These are phyloP conservation scores for Orbilia oligospora DNA, from an alignment of 2,329 filamentous ascomycete genomes.

Conservation along the genomic window DNA sequence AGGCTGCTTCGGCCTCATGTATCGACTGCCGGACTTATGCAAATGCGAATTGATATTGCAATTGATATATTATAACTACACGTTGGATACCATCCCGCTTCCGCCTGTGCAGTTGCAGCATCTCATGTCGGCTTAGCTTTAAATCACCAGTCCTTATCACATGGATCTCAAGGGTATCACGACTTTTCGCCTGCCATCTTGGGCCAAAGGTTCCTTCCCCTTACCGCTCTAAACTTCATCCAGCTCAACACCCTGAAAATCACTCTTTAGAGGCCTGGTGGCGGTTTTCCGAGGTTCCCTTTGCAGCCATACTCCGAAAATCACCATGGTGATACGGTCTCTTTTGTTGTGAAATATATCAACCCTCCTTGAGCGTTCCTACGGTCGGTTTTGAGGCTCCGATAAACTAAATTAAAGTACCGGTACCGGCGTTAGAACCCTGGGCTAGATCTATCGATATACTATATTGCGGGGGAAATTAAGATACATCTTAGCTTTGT, in stretches of 20 bases:
- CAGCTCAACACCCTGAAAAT: conserved; percentile 45
- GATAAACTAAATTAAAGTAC: conserved; percentile 21
- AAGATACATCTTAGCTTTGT: not conserved
- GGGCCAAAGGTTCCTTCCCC: conserved; percentile 31
- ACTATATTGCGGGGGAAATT: conserved; percentile 24
- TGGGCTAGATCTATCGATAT: not conserved
- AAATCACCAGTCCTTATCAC: conserved; percentile 33
- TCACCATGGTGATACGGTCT: conserved; percentile 30
- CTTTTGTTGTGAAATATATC: conserved; percentile 15
- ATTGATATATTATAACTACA: not conserved
- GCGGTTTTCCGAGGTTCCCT: conserved; percentile 14
- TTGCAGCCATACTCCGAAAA: conserved; percentile 29
- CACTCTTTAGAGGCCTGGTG: conserved; percentile 45
- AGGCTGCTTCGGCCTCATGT: conserved; percentile 33
- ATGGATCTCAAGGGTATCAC: conserved; percentile 33
- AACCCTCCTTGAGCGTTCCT: conserved; percentile 1
- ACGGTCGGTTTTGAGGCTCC: conserved; percentile 26
- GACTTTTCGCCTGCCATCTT: conserved; percentile 44
- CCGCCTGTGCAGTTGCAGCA: conserved; percentile 25
- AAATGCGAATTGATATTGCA: conserved; percentile 2
- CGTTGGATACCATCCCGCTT: conserved; percentile 3
- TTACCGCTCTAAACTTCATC: conserved; percentile 24
- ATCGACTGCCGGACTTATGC: conserved; percentile 2
- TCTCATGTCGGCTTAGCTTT: conserved; percentile 29
- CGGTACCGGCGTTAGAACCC: conserved; percentile 21